Percentiles rank a stretch among this genome's conserved stretches.
These are phyloP conservation scores for Microsporum ferrugineum DNA, from an alignment of 2,329 filamentous ascomycete species.

Conservation along the genomic window DNA sequence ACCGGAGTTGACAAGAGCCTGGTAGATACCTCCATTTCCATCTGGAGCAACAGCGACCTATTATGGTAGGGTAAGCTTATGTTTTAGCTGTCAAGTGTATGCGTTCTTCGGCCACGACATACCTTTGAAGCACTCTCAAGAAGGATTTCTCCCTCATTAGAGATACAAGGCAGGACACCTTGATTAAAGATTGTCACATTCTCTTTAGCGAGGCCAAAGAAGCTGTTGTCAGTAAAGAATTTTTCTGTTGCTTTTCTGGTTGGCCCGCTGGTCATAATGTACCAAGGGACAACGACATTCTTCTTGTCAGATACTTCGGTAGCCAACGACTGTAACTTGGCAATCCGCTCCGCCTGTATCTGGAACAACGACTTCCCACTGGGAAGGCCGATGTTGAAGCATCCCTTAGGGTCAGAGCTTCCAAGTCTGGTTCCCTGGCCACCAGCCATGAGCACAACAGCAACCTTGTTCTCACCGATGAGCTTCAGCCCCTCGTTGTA, in stretches of 20 bases:
- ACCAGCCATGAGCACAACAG: slow-evolving; percentile 91
- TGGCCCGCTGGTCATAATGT: slow-evolving; percentile 97
- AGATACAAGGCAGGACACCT: slow-evolving; percentile 90
- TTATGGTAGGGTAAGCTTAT: slow-evolving; percentile 7
- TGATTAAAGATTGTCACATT: slow-evolving; percentile 94
- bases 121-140: slow-evolving; percentile 79
- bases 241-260: slow-evolving; percentile 84
- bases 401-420: slow-evolving; percentile 92
- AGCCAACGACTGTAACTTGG: slow-evolving; percentile 71
- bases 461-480: slow-evolving; percentile 58
- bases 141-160: slow-evolving; percentile 93
- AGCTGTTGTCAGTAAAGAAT: slow-evolving; percentile 81
- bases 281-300: slow-evolving; percentile 74
- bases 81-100: background rate
- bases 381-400: slow-evolving; percentile 89
- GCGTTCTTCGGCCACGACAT: slow-evolving; percentile 12
- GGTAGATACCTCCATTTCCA: slow-evolving; percentile 93
- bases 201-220: slow-evolving; percentile 76
- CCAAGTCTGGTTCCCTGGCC: slow-evolving; percentile 91
- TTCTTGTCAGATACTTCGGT: slow-evolving; percentile 53
- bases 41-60: slow-evolving; percentile 85
- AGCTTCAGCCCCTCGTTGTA: slow-evolving; percentile 58
- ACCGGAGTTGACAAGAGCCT: slow-evolving; percentile 68
- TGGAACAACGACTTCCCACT: slow-evolving; percentile 94
- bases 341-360: slow-evolving; percentile 90